Evolutionary conservation across 768 basidiomycete genomes (phyloP), one percentile per base, ranked within the genome.

Genomic region (Zangia roseola): DNA sequence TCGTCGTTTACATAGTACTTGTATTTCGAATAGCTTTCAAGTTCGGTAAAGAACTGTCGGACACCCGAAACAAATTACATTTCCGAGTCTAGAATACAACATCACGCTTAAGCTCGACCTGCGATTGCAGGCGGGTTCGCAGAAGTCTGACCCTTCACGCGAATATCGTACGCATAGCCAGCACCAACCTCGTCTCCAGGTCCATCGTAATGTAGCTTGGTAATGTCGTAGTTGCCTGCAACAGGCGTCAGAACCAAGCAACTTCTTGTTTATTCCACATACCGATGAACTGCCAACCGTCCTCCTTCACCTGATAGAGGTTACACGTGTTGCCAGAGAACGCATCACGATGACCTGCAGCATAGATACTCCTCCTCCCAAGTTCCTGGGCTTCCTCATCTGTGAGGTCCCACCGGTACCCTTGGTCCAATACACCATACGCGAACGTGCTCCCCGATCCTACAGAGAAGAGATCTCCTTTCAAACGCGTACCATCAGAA

Each of bases 401-500:
- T 19, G 85, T 81, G 51, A 99, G 71, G 63, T 98, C 94, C 91
- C 90, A 98, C 51, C 74, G 82, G 67, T 94, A 94, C 12, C 88
- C 94, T 71, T 97, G 94, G 69, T 98, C 97, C 40, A 97, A 78
- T 2, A 98, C 92, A 78, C 97, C 95, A 62, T 98, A 98, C n/a
- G 97, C 97, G 59, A 94, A 97, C 7, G 97, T 97, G 66, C 90
- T 92, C 61, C 97, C 97, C 4, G 95, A 97, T 24, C 97, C 97
- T 30, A 99, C 97, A 6, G 94, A 97, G 76, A 99, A 99, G n/a
- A 98, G 69, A 68, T 99, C 85, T 43, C 97, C 97, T 66, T 94
- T 95, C 41, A 98, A 76, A 25, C 97, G 87, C 7, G 91, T 88
- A 37, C 97, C 97, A 58, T 98, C 97, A 5, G 91, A 94, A 70